These are phyloP conservation scores for Solanum piurae DNA, from an alignment of 257 asterid genomes.

Conservation along the genomic window DNA sequence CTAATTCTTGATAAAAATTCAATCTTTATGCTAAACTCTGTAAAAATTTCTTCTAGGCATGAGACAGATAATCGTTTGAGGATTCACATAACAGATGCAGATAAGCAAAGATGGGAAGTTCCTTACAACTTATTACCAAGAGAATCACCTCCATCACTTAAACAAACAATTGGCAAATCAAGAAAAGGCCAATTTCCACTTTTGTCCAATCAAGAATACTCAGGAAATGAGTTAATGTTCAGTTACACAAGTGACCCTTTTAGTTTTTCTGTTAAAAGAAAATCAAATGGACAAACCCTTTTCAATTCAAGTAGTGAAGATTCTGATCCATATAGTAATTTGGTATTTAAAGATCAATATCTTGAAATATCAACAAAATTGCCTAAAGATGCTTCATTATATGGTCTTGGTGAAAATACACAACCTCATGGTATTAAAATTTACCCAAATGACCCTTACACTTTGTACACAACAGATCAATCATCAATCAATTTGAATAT, in stretches of 20 bases:
- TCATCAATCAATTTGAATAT: slow-evolving; percentile 78
- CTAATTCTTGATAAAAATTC: neutral
- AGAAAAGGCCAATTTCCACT: slow-evolving; percentile 17
- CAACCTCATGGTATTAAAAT: slow-evolving; percentile 85
- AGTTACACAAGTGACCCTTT: slow-evolving; percentile 65
- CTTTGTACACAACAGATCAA: slow-evolving; percentile 64
- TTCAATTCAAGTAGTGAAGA: slow-evolving; percentile 47
- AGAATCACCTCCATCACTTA: slow-evolving; percentile 36
- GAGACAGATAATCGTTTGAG: slow-evolving; percentile 71
- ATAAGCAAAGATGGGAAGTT: slow-evolving; percentile 83
- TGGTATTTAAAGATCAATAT: slow-evolving; percentile 93
- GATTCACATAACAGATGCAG: slow-evolving; percentile 80
- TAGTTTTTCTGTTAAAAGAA: slow-evolving; percentile 55
- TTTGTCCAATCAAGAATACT: slow-evolving; percentile 19
- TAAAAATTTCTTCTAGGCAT: no score
- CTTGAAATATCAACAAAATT: slow-evolving; percentile 74
- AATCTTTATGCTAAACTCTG: neutral
- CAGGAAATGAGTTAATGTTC: slow-evolving; percentile 56
- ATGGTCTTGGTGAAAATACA: slow-evolving; percentile 83
- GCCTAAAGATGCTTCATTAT: slow-evolving; percentile 70
- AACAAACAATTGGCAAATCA: slow-evolving; percentile 16
- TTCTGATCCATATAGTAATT: slow-evolving; percentile 33
- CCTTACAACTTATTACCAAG: slow-evolving; percentile 77
- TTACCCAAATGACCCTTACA: slow-evolving; percentile 64
- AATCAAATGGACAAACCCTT: slow-evolving; percentile 67